Conservation (phyloP, 192 early-diverging fungal species). For the Polychytrium aggregatum region DNA sequence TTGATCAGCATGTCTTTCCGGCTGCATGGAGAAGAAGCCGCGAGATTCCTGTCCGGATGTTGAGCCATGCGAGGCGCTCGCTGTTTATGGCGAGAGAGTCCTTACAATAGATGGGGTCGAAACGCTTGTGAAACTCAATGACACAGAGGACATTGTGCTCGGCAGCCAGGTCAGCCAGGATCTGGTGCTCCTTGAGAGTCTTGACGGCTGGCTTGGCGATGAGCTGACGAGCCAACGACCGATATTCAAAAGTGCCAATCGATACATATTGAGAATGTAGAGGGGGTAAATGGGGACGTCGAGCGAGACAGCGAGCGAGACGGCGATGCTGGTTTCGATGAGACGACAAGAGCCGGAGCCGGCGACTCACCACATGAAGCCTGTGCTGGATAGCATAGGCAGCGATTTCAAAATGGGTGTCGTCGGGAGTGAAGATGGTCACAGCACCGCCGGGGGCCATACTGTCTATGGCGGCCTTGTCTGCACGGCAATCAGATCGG, state of each 20-base stretch:
- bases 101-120: constrained; percentile 28
- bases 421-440: constrained; percentile 35
- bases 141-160: constrained; percentile 20
- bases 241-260: background rate
- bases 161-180: constrained; percentile 18
- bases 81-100: too few relatives aligned
- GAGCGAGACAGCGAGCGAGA: background rate
- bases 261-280: too few relatives aligned
- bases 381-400: constrained; percentile 22
- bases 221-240: constrained; percentile 1
- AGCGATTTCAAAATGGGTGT: constrained; percentile 29
- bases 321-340: too few relatives aligned
- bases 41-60: too few relatives aligned
- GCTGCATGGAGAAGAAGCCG: too few relatives aligned
- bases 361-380: constrained; percentile 25
- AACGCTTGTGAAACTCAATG: constrained; percentile 34
- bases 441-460: constrained; percentile 26
- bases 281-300: too few relatives aligned
- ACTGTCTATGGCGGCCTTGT: constrained; percentile 25
- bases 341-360: too few relatives aligned
- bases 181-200: constrained; percentile 17
- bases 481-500: too few relatives aligned
- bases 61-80: too few relatives aligned
- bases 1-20: too few relatives aligned
- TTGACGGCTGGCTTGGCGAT: constrained; percentile 35